These are phyloP conservation scores for Apiospora phragmitis DNA, from an alignment of 2,329 filamentous ascomycete genomes.

Conservation along the genomic window DNA sequence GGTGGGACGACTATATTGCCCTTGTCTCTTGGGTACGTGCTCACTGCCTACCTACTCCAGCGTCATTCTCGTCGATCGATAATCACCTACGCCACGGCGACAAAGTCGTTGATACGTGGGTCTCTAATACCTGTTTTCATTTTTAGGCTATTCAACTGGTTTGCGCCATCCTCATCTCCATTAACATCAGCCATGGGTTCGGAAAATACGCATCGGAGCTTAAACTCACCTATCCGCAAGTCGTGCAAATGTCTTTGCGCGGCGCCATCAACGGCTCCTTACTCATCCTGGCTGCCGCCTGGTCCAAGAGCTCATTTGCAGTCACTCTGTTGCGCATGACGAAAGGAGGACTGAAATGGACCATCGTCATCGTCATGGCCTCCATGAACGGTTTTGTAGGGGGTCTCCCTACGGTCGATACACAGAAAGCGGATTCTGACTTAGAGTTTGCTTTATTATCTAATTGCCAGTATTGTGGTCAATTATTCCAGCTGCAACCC, in stretches of 20 bases:
- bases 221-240: slow-evolving; percentile 16
- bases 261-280: slow-evolving; percentile 18
- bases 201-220: slow-evolving; percentile 11
- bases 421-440: slow-evolving; percentile 21
- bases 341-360: slow-evolving; percentile 27
- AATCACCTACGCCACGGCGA: no score
- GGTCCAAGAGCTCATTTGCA: slow-evolving; percentile 34
- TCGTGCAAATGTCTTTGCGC: slow-evolving; percentile 20
- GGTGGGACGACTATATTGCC: slow-evolving; percentile 15
- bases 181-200: slow-evolving; percentile 11
- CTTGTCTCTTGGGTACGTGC: slow-evolving; percentile 12
- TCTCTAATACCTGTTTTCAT: background rate
- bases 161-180: slow-evolving; percentile 18
- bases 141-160: slow-evolving; percentile 16
- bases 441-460: background rate
- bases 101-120: background rate
- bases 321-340: slow-evolving; percentile 31
- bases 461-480: background rate
- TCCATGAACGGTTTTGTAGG: slow-evolving; percentile 27
- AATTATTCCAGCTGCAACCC: slow-evolving; percentile 21
- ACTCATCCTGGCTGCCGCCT: slow-evolving; percentile 28
- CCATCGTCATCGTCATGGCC: slow-evolving; percentile 27
- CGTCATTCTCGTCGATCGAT: background rate
- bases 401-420: slow-evolving; percentile 28
- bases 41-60: background rate